Base-by-base conservation (phyloP, 2,329 filamentous ascomycete species). In the Fusarium sp. region DNA sequence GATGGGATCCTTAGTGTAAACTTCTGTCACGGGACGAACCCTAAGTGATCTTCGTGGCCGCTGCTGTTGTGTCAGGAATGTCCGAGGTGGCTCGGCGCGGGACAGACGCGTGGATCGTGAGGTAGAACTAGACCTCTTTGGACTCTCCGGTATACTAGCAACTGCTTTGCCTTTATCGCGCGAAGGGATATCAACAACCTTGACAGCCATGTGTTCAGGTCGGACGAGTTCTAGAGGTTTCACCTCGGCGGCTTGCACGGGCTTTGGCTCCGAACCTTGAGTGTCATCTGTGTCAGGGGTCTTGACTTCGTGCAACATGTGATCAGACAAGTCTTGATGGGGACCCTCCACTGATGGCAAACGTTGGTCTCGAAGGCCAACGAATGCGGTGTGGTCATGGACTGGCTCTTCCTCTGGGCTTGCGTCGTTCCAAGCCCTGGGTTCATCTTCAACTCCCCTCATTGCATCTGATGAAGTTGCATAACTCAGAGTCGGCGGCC, bases 1-100 rank as follows among this genome's bases (percentile, higher is more conserved):
- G 47, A 77, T 77, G 18, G 75, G 70, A 35, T 77, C 75, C 54
- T 77, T 77, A 8, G 67, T 75, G 15, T 75, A 77, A n/a, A 77
- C 64, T 58, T 77, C 75, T 40, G 75, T 77, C 16, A 67, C 72
- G 9, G 75, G 75, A 19, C 75, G 75, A 47, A 72, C 59, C 28
- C 69, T 77, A 19, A 66, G 23, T 18, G 75, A 67, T 44, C 67
- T 67, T 37, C 74, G 57, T 40, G 72, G 70, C 15, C 67, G 65
- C 44, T 77, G 75, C 52, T 75, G 67, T 57, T 77, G 75, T 10
- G 75, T 77, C 59, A 76, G 63, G 28, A 77, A 69, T 19, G 75
- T 74, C 30, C 74, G 74, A 38, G 75, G 72, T 18, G 73, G 76
- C 30, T 77, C 74, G 23, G 67, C 18, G 9, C 74, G 70, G 57